Conservation (phyloP, 176 grass and related monocot genomes). For the Carex kokanica region DNA sequence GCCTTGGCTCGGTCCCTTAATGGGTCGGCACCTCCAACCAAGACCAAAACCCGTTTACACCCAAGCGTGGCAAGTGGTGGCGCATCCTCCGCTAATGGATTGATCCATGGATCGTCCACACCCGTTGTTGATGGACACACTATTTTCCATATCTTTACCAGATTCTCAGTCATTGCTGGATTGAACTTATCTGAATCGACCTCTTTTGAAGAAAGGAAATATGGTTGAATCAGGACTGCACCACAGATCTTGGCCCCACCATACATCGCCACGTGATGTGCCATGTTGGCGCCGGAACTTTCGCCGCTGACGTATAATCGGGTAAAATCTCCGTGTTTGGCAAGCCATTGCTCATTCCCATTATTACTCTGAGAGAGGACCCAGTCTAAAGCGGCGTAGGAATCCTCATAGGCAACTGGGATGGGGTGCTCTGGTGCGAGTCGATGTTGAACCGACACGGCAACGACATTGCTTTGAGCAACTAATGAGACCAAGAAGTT, state of each 20-base stretch:
- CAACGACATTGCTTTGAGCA: conserved; percentile 25
- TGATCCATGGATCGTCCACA: conserved; percentile 45
- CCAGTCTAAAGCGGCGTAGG: conserved; percentile 41
- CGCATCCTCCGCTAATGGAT: conserved; percentile 34
- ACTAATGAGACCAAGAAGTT: conserved; percentile 36
- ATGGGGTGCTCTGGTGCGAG: conserved; percentile 52
- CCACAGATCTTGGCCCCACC: conserved; percentile 33
- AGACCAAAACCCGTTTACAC: conserved; percentile 47
- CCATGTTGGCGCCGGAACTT: conserved; percentile 65
- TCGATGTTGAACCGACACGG: conserved; percentile 37
- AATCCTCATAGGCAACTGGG: conserved; percentile 48
- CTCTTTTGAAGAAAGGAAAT: conserved; percentile 23
- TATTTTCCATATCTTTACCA: conserved; percentile 34
- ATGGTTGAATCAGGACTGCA: conserved; percentile 47
- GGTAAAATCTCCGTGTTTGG: conserved; percentile 31
- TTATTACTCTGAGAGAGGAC: conserved; percentile 13
- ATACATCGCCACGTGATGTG: conserved; percentile 39
- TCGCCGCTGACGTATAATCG: conserved; percentile 55
- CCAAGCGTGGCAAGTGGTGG: conserved; percentile 26
- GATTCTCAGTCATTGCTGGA: not conserved
- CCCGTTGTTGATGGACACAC: conserved; percentile 33
- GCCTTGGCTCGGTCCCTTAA: conserved; percentile 29
- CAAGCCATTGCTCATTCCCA: conserved; percentile 41
- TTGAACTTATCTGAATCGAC: conserved; percentile 15
- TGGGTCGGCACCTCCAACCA: conserved; percentile 23